Percentiles rank a stretch among this genome's conserved stretches.
Evolutionary conservation across 306 rosid species (phyloP).

Genomic region (Acacia crassicarpa): DNA sequence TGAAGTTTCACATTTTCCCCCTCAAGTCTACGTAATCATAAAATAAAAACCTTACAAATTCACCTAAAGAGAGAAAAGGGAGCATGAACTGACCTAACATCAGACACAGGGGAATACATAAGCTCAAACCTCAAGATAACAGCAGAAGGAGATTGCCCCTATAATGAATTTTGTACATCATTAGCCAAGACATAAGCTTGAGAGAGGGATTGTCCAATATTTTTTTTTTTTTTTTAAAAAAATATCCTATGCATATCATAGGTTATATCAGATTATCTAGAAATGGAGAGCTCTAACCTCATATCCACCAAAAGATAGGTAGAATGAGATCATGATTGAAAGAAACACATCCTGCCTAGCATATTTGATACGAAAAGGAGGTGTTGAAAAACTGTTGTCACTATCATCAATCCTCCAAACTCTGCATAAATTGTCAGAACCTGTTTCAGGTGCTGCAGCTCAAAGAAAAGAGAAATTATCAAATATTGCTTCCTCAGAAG

Average conservation of each 20-base stretch:
- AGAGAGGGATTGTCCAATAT: not conserved
- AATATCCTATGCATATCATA: not conserved
- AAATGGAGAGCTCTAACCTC: constrained; percentile 55
- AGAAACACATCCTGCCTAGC: constrained; percentile 91
- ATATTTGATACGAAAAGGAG: constrained; percentile 73
- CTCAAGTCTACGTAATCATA: not conserved
- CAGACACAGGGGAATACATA: constrained; percentile 64
- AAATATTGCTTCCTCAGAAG: constrained; percentile 33
- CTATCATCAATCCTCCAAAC: constrained; percentile 88
- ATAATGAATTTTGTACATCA: constrained; percentile 20
- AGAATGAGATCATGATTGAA: constrained; percentile 85
- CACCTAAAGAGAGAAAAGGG: constrained; percentile 1
- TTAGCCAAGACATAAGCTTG: constrained; percentile 19
- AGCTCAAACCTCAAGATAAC: constrained; percentile 93
- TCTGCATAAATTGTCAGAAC: constrained; percentile 76
- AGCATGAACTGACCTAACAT: constrained; percentile 58
- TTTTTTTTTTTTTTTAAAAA: not conserved
- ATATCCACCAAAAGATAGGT: constrained; percentile 58
- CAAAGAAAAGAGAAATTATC: constrained; percentile 40
- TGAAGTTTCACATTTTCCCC: constrained; percentile 15
- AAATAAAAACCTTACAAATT: constrained; percentile 16
- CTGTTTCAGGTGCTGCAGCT: constrained; percentile 81
- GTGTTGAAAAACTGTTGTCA: constrained; percentile 93
- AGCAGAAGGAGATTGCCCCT: constrained; percentile 68
- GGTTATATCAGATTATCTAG: constrained; percentile 6